Conservation (phyloP, 2,329 filamentous ascomycete genomes). For the Amphichorda felina region DNA sequence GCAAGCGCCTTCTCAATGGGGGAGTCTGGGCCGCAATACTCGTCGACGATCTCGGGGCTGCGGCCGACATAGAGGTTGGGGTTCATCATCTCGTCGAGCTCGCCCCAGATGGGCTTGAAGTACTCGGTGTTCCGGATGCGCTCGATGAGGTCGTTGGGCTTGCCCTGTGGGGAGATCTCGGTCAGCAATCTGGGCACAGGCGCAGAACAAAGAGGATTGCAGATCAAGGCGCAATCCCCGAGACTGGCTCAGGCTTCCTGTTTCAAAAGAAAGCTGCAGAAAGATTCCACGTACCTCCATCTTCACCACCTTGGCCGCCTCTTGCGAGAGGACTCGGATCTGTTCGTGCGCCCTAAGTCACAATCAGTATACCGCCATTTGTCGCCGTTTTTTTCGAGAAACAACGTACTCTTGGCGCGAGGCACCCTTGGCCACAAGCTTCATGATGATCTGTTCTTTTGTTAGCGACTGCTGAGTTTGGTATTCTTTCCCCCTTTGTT, state of each 20-base stretch:
- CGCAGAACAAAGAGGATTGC: constrained; percentile 28
- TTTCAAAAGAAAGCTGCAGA: neutral
- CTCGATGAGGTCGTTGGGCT: constrained; percentile 70
- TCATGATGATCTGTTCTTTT: constrained; percentile 64
- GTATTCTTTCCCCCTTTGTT: too few species aligned
- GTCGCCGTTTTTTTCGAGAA: too few species aligned
- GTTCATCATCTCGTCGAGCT: constrained; percentile 57
- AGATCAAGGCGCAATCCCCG: constrained; percentile 15
- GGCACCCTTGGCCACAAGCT: constrained; percentile 55
- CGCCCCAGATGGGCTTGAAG: constrained; percentile 60
- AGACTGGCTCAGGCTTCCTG: neutral
- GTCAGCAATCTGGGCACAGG: neutral
- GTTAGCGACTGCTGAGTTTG: too few species aligned
- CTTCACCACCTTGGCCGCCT: constrained; percentile 33
- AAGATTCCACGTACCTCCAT: too few species aligned
- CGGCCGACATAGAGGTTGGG: constrained; percentile 40
- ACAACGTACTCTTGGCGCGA: constrained; percentile 74
- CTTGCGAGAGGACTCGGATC: constrained; percentile 70
- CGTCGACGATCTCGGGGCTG: constrained; percentile 30
- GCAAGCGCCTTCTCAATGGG: constrained; percentile 23
- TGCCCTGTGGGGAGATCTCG: too few species aligned
- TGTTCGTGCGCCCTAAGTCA: constrained; percentile 79
- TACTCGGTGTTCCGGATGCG: constrained; percentile 62
- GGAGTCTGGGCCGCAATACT: constrained; percentile 27
- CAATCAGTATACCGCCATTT: too few species aligned